Conservation (phyloP, 306 rosid genomes). For the Abrus precatorius region DNA sequence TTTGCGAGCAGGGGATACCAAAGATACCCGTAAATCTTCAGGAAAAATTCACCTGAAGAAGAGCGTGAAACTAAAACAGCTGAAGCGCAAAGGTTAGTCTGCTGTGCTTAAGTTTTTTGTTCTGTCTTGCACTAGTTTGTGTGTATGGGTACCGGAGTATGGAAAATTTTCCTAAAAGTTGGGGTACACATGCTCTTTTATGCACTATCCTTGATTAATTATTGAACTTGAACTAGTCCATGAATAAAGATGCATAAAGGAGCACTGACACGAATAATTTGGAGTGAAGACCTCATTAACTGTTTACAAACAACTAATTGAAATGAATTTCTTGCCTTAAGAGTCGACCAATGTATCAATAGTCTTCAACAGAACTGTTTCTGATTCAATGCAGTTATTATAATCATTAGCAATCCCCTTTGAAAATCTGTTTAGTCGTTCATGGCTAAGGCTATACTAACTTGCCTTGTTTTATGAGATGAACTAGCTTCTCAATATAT, state of each 20-base stretch:
- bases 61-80: constrained; percentile 63
- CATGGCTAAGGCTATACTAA: not conserved
- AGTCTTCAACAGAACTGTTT: constrained; percentile 15
- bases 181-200: not conserved
- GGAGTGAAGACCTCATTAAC: not conserved
- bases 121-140: constrained; percentile 1
- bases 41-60: constrained; percentile 65
- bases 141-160: not conserved
- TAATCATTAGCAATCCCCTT: not conserved
- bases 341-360: not conserved
- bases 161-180: not conserved
- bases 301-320: constrained; percentile 16
- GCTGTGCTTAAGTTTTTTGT: not conserved
- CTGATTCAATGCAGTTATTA: not conserved
- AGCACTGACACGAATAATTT: not conserved
- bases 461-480: not conserved
- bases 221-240: too few species aligned
- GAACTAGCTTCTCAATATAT: not conserved
- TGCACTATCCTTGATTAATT: too few species aligned
- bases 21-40: constrained; percentile 40
- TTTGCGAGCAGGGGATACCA: constrained; percentile 47
- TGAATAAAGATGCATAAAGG: not conserved
- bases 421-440: not conserved
- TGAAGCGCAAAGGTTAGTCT: constrained; percentile 64
- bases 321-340: not conserved